Base-by-base conservation (phyloP, 495 filamentous ascomycete genomes). In the Margaritispora aquatica region DNA sequence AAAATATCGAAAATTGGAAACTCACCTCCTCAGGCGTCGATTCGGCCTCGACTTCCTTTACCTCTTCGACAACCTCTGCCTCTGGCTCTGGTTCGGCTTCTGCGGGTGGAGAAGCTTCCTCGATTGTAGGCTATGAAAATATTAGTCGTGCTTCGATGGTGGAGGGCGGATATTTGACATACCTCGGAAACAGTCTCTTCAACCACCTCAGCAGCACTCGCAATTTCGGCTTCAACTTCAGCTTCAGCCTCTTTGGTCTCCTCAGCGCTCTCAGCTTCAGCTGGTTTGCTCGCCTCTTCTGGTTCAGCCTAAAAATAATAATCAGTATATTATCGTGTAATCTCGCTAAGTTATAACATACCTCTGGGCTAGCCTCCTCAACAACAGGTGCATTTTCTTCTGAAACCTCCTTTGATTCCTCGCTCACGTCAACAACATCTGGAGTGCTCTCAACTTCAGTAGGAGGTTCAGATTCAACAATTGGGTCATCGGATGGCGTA, bases 61-160 rank as follows among this genome's bases (percentile, higher is more conserved):
- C 29, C 13, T 34, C 29, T 13, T 34, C 29, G 29, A 34, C 13
- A 34, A 13, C 5, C 29, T 34, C 29, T 34, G 13, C n/a, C n/a
- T n/a, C n/a, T n/a, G n/a, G n/a, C n/a, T n/a, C n/a, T n/a, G n/a
- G n/a, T n/a, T n/a, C n/a, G n/a, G n/a, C 29, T 26, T 54, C 54
- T 38, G 66, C 60, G n/a, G 31, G 22, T 19, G 58, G 24, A 31
- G 44, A 58, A 49, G 24, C 22, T 8, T 56, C 48, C 51, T 63
- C 48, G 21, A 3, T 11, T 23, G 21, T 26, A 19, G 48, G 44
- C 44, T 48, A 61, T 34, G 29, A 34, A 13, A 34, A 13, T 34
- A 13, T 34, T 34, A 34, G 29, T n/a, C n/a, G n/a, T n/a, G n/a
- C n/a, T n/a, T n/a, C n/a, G n/a, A n/a, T n/a, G n/a, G n/a, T n/a